Percentiles rank a stretch among this genome's conserved stretches.
Evolutionary conservation across 192 early-diverging fungal species (phyloP).

Genomic region (Coemansia sp.): DNA sequence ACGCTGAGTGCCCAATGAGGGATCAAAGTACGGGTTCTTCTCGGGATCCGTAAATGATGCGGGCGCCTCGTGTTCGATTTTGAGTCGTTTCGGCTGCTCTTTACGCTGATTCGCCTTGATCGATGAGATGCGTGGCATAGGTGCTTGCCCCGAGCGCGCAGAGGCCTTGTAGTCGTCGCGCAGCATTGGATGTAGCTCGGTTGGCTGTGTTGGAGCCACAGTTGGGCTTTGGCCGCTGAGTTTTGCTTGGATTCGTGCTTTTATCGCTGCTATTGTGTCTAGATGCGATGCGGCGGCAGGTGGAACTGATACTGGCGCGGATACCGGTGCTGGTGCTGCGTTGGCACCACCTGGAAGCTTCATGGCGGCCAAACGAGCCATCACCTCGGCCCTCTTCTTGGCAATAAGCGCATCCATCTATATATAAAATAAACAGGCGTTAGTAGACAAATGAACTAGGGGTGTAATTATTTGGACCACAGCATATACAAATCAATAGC

Average conservation of each 20-base stretch:
- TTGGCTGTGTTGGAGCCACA: slow-evolving; percentile 8
- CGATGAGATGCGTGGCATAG: slow-evolving; percentile 55
- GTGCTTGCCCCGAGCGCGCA: slow-evolving; percentile 2
- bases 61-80: slow-evolving; percentile 55
- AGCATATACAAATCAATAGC: not conserved
- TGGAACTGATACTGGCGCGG: not conserved
- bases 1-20: slow-evolving; percentile 55
- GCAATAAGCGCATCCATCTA: slow-evolving; percentile 50
- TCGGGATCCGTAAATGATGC: slow-evolving; percentile 63
- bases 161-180: slow-evolving; percentile 50
- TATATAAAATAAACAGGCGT: not conserved
- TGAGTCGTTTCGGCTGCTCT: slow-evolving; percentile 55
- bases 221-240: slow-evolving; percentile 15
- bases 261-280: slow-evolving; percentile 38
- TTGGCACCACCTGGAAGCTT: slow-evolving; percentile 30
- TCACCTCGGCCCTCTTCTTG: slow-evolving; percentile 65
- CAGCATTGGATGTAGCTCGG: slow-evolving; percentile 43
- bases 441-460: not conserved
- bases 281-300: slow-evolving; percentile 18
- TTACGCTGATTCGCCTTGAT: slow-evolving; percentile 74
- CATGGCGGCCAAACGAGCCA: slow-evolving; percentile 66
- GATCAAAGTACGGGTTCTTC: slow-evolving; percentile 92
- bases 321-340: not conserved
- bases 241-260: slow-evolving; percentile 38
- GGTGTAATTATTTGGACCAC: slow-evolving; percentile 4